Evolutionary conservation across 1,139 yeast species (phyloP), one percentile per base, ranked within the genome.

Genomic region (Lodderomyces theae): DNA sequence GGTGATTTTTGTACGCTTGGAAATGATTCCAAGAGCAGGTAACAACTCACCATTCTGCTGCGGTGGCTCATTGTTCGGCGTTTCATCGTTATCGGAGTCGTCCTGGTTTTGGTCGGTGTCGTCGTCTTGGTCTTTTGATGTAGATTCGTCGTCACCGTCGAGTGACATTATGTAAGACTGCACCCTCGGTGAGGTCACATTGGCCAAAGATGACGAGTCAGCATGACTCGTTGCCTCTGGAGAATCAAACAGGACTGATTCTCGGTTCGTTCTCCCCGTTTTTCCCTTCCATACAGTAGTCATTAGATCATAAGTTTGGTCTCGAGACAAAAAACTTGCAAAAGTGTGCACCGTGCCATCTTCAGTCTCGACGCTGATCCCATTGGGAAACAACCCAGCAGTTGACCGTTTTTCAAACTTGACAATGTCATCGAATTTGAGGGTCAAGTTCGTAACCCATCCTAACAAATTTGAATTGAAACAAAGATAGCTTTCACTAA

Each of bases 391-490:
- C 24, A 92, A 67, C 0, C 95, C 96, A 1, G 89, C 96, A 0
- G 96, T 88, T 34, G 80, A 74, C 48, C 80, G 81, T 62, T 87
- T 86, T 52, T 89, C 96, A 51, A 92, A 74, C 19, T 77, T 72
- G 3, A 78, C 70, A 34, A 92, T 79, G 43, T 89, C 96, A 37
- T 74, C 77, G 52, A 84, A 77, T 2, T 87, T 81, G 23, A 92
- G 76, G 5, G 85, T 77, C 33, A 90, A 62, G 50, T 78, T 86
- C 3, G 97, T 88, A 2, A 88, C 88, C 96, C 96, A 90, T 0
- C 97, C 97, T 38, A 94, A 68, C 35, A 92, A 72, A 54, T 88
- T 88, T n/a, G 97, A 87, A 54, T 88, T 85, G 68, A 94, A 94
- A 57, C 97, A 88, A 2, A 92, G 60, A 53, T 84, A 80, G 44